A percentile compares a stretch with the other conserved stretches of the same genome.
These are phyloP conservation scores for Neofusicoccum umdonicola DNA, from an alignment of 2,329 filamentous ascomycete genomes.

Conservation along the genomic window DNA sequence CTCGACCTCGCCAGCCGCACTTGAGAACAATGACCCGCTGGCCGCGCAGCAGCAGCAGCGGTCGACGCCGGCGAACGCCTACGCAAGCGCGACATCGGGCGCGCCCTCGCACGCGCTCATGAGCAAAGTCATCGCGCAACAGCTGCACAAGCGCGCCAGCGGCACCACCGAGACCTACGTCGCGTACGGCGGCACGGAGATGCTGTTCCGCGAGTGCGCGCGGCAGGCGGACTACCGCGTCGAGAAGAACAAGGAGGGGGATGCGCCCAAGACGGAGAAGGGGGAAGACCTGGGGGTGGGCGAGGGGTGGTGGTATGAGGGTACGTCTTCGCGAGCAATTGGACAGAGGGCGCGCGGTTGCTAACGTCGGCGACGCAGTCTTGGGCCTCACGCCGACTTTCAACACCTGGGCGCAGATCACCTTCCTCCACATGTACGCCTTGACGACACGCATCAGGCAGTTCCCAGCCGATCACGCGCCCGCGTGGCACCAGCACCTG, in stretches of 20 bases:
- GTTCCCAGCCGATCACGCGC: constrained; percentile 66
- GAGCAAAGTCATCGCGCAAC: constrained; percentile 24
- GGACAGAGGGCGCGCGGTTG: background rate
- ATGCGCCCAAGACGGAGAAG: constrained; percentile 68
- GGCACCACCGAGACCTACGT: constrained; percentile 63
- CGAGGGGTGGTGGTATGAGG: constrained; percentile 76
- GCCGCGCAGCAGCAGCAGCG: constrained; percentile 14
- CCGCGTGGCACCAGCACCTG: constrained; percentile 82
- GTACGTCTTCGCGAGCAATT: constrained; percentile 48
- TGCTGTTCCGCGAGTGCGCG: constrained; percentile 73
- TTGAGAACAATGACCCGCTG: constrained; percentile 16
- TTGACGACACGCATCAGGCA: constrained; percentile 79
- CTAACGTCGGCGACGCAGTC: constrained; percentile 48
- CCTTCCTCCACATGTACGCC: constrained; percentile 94
- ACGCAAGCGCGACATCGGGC: background rate
- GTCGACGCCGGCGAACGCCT: constrained; percentile 10
- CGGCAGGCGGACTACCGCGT: constrained; percentile 74
- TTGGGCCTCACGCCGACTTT: constrained; percentile 82
- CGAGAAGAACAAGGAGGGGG: constrained; percentile 64
- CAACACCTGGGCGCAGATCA: constrained; percentile 92
- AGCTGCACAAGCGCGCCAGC: constrained; percentile 33
- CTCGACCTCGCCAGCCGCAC: constrained; percentile 12
- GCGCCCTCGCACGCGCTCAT: constrained; percentile 9
- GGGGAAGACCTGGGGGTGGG: constrained; percentile 81
- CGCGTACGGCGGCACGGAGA: constrained; percentile 75